Base-by-base conservation (phyloP, 108 stramenopile species). In the Seminavis robusta region DNA sequence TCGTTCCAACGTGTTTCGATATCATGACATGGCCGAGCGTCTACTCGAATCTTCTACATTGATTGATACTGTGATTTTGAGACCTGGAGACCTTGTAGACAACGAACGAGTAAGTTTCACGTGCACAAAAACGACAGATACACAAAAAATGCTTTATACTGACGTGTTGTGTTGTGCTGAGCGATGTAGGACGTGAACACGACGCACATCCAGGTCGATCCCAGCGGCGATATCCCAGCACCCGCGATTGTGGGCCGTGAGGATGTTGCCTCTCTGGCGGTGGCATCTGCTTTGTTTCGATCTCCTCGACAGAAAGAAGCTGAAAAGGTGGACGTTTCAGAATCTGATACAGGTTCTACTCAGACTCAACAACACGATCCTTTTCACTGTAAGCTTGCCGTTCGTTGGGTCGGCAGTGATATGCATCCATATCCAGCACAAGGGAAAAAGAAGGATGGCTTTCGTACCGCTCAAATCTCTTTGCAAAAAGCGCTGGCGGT, bases 191-290 rank as follows among this genome's bases (percentile, higher is more conserved):
- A 84, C 52, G 52, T 52, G 52, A 78, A 80, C 26, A 74, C 70
- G 10, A 85, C 83, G 8, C 56, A 74, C 2, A 27, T 89, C 39
- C 83, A 84, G 49, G 65, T 89, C 8, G 54, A 57, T 52, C 47
- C 63, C 7, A 61, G 44, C 21, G 83, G 83, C 17, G 57, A 20
- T 17, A 59, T 89, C 6, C 74, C 72, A 4, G 57, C 32, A 27
- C 88, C 88, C 7, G 59, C 73, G 2, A 25, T 50, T 3, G 64
- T 89, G 1, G 77, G 88, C 37, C 61, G 76, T 21, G 83, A 83
- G n/a, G 88, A 89, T 54, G 81, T 89, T 28, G 83, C 88, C 9
- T 53, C 79, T 6, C 44, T 89, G n/a, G 88, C 79, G 0, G 73
- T 77, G 13, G 67, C 82, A 13, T 38, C 83, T 4, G 73, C 84